Evolutionary conservation across 1,284 basidiomycete species (phyloP).

Genomic region (Trichosporon ovoides): DNA sequence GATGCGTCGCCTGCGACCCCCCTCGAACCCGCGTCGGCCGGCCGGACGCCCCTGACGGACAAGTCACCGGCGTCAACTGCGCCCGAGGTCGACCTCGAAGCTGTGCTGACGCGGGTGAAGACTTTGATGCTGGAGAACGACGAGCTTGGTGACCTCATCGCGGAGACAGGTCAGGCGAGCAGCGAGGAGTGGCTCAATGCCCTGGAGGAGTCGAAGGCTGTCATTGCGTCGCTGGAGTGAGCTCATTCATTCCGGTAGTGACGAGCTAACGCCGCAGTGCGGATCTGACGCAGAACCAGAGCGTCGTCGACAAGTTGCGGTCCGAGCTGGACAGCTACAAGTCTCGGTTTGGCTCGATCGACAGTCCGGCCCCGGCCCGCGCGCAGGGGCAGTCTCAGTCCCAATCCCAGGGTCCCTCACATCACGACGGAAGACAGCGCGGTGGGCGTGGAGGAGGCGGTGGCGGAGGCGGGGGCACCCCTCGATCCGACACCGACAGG

Average conservation of each 20-base stretch:
- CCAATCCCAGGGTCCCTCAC: not conserved
- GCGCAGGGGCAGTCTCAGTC: not conserved
- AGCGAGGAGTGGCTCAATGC: conserved; percentile 33
- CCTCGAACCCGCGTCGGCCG: conserved; percentile 4
- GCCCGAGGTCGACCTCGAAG: conserved; percentile 27
- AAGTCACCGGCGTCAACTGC: not conserved
- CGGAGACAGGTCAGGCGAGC: conserved; percentile 30
- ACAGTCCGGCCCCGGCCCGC: not conserved
- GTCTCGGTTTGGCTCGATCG: conserved; percentile 21
- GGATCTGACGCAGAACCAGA: conserved; percentile 36
- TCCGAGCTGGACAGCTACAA: conserved; percentile 31
- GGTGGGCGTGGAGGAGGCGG: conserved; percentile 1
- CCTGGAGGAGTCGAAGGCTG: conserved; percentile 35
- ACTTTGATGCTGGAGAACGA: conserved; percentile 42
- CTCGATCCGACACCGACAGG: not conserved
- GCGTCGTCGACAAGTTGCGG: conserved; percentile 27
- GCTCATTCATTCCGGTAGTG: conserved; percentile 4
- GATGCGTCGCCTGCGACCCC: conserved; percentile 10
- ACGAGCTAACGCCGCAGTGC: conserved; percentile 21
- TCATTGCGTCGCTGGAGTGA: conserved; percentile 42
- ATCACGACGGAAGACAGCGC: not conserved
- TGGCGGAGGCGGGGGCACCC: not conserved
- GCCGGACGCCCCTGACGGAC: not conserved
- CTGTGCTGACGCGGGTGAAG: conserved; percentile 36
- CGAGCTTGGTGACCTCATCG: conserved; percentile 43